Evolutionary conservation across 2,329 filamentous ascomycete species (phyloP), one percentile per base, ranked within the genome.

Genomic region (Tolypocladium sp.): DNA sequence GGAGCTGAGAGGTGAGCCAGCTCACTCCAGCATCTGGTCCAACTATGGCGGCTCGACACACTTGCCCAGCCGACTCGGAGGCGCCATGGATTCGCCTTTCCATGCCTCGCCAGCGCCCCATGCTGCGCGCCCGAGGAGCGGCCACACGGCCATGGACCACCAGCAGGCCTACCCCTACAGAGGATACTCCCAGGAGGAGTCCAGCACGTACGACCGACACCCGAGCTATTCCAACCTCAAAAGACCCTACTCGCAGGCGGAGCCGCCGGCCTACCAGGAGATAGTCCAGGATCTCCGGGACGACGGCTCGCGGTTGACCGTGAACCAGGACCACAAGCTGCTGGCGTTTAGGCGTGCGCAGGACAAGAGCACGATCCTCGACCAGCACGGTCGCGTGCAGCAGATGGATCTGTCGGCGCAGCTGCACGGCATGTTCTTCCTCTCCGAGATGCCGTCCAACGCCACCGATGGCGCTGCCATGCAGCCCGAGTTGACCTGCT

Each of bases 401-500:
- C 80, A 84, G 65, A 76, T 86, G n/a, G 83, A 85, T 64, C 73
- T 86, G 42, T 81, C 82, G 9, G 89, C 90, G 20, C 89, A 93
- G 74, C 84, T 93, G 37, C 89, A 92, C 69, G 90, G 90, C 76
- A 92, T 93, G 89, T 93, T 93, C 77, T 93, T 93, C 71, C 79
- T 93, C 38, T 91, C 90, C 37, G 90, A 93, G 70, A 89, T 89
- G 76, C 87, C 88, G 1, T 82, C 87, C 68, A 85, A 80, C 62
- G 76, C 78, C 58, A 79, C 73, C 64, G 84, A 88, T 64, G 83
- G 82, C 60, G 77, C 74, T 53, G 71, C 81, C 54, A 76, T 87
- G 56, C 88, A 89, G 70, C 91, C 85, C 57, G 93, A 97, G 75
- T 75, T 97, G 71, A 97, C 93, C 3, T 97, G 93, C 80, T 97